A percentile compares a stretch with the other conserved stretches of the same genome.
Conservation (phyloP, 2,329 filamentous ascomycete species). For the Pseudogymnoascus destructans region DNA sequence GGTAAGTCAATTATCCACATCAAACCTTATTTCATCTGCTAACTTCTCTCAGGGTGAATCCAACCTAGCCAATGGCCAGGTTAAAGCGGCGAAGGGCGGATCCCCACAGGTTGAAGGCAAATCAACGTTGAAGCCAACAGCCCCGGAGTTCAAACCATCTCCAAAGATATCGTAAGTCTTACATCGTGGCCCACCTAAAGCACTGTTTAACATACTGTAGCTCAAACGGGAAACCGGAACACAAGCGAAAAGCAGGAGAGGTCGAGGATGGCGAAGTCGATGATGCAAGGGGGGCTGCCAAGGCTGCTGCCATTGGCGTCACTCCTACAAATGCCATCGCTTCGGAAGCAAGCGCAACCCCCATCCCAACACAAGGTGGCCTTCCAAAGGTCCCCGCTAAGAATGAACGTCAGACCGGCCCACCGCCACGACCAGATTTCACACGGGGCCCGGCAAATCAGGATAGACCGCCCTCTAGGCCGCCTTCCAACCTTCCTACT, state of each 20-base stretch:
- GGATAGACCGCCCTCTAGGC: not conserved
- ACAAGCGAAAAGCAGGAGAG: constrained; percentile 29
- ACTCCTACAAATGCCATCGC: not conserved
- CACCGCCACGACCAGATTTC: not conserved
- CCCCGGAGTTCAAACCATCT: constrained; percentile 50
- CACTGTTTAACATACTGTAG: not conserved
- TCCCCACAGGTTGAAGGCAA: constrained; percentile 15
- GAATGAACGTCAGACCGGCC: not conserved
- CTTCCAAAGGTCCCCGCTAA: not conserved
- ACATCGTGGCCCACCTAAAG: not conserved
- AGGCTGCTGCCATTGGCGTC: not conserved
- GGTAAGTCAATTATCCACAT: constrained; percentile 31
- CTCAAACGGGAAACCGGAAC: constrained; percentile 11
- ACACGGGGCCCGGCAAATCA: not conserved
- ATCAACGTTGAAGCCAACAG: constrained; percentile 42
- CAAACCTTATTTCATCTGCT: constrained; percentile 18
- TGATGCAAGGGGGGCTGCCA: constrained; percentile 37
- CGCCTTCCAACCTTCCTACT: constrained; percentile 20
- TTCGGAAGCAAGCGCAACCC: constrained; percentile 6
- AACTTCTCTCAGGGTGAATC: constrained; percentile 17
- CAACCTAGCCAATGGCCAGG: constrained; percentile 14
- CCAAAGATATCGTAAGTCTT: constrained; percentile 24
- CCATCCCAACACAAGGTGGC: not conserved
- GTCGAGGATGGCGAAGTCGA: constrained; percentile 64
- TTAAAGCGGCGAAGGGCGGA: constrained; percentile 1